A percentile compares a stretch with the other conserved stretches of the same genome.
phyloP scores from a whole-genome alignment of 805 yeast genomes.

The Myxozyma lipomycoides region DNA sequence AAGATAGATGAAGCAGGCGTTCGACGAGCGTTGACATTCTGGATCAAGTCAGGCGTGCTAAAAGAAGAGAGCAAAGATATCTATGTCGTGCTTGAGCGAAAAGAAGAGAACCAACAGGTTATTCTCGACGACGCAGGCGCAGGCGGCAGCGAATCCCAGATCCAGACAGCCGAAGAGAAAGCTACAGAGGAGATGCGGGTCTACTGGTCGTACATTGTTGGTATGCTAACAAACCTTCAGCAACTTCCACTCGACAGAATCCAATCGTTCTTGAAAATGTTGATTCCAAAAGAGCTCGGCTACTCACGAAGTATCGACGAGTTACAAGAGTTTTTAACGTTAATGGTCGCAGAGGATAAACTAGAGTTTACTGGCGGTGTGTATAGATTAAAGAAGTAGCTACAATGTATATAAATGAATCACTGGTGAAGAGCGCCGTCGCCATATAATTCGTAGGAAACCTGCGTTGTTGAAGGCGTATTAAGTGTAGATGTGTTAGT shows the following conservation, averaged over 20 bases:
- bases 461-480: too few relatives aligned
- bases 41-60: constrained; percentile 62
- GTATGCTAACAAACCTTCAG: constrained; percentile 58
- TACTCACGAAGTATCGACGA: constrained; percentile 41
- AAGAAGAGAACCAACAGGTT: constrained; percentile 27
- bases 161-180: constrained; percentile 34
- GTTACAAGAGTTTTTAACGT: constrained; percentile 43
- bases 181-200: constrained; percentile 38
- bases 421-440: too few relatives aligned
- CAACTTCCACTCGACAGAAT: constrained; percentile 47
- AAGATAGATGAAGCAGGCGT: constrained; percentile 46
- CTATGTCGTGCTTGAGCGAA: constrained; percentile 44
- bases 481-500: too few relatives aligned
- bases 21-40: constrained; percentile 46
- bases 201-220: constrained; percentile 45
- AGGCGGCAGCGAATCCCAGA: constrained; percentile 12
- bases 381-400: constrained; percentile 38
- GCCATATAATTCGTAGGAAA: too few relatives aligned
- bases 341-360: constrained; percentile 45
- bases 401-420: too few relatives aligned
- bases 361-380: constrained; percentile 39
- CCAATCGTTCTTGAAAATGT: constrained; percentile 50
- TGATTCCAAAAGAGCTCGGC: constrained; percentile 52
- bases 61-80: constrained; percentile 36
- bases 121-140: constrained; percentile 7